Evolutionary conservation across 2,329 filamentous ascomycete genomes (phyloP).

Genomic region (Aspergillus sclerotialis): DNA sequence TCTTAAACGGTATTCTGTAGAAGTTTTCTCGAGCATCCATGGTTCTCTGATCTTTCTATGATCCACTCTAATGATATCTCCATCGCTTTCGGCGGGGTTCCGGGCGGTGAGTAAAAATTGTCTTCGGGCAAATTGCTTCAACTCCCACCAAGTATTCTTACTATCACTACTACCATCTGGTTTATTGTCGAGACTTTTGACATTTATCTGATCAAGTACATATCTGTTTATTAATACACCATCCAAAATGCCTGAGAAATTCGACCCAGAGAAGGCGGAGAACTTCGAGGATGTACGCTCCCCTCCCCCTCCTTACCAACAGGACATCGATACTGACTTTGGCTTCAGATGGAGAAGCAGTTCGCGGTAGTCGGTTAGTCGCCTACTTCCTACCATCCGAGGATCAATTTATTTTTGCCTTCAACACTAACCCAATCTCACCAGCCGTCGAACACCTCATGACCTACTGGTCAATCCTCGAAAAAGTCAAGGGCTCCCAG

Average conservation of each 20-base stretch:
- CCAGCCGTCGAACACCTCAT: slow-evolving; percentile 84
- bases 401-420: background rate
- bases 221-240: too few species aligned
- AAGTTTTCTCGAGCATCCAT: too few species aligned
- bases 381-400: background rate
- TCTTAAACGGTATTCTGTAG: too few species aligned
- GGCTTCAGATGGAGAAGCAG: slow-evolving; percentile 85
- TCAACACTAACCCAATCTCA: slow-evolving; percentile 6
- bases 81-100: background rate
- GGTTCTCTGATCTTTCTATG: too few species aligned
- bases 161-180: too few species aligned
- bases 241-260: slow-evolving; percentile 33
- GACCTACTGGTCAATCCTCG: slow-evolving; percentile 94
- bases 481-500: slow-evolving; percentile 80
- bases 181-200: too few species aligned
- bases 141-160: background rate
- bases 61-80: too few species aligned
- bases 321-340: slow-evolving; percentile 15
- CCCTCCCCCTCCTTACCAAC: too few species aligned
- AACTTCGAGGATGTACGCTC: slow-evolving; percentile 61
- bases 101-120: background rate
- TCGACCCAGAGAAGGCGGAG: slow-evolving; percentile 57
- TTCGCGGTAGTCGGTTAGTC: slow-evolving; percentile 85
- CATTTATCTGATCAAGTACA: too few species aligned
- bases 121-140: background rate